Base-by-base conservation (phyloP, 495 filamentous ascomycete species). In the Penicillium paradoxum region DNA sequence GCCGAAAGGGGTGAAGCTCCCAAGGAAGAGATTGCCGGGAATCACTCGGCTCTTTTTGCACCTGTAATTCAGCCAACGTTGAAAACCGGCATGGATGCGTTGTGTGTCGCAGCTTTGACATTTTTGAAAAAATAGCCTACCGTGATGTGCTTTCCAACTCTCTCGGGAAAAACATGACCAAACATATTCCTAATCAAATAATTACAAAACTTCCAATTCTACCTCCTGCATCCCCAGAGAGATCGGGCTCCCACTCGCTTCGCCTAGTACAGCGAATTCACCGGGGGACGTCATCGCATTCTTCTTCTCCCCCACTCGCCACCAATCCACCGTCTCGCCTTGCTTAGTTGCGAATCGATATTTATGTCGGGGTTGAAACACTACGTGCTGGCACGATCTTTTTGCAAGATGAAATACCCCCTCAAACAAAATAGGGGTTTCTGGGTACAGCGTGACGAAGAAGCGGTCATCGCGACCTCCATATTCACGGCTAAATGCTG, bases 1-100 rank as follows among this genome's bases (percentile, higher is more conserved):
- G 69, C 66, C 2, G 53, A 69, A 43, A 30, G 18, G 22, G 43
- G 56, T 7, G 56, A 58, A 1, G 37, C 33, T 51, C 37, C 43
- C 13, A 54, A 24, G 7, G 62, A 67, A 5, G 70, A 74, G 49
- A 73, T 74, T 25, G 48, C 73, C 0, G 65, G 67, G 5, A 87
- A 87, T 51, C 85, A 89, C 57, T 83, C 75, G 39, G 70, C 77
- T 3, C 70, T 76, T 25, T 88, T 87, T 67, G 78, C 77, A 17
- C 85, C 83, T 10, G 80, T 74, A 5, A 77, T 88, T 14, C 76
- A 83, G 54, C 84, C 83, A 21, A 87, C 84, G 3, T 61, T 88
- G 71, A 71, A 43, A 48, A 67, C 65, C 6, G 85, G 74, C 0
- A 66, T 80, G 6, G 80, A 86, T 69, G 82, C 76, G 4, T 65